Evolutionary conservation across 345 rosid species (phyloP), one percentile per base, ranked within the genome.

Genomic region (Salix dunnii): DNA sequence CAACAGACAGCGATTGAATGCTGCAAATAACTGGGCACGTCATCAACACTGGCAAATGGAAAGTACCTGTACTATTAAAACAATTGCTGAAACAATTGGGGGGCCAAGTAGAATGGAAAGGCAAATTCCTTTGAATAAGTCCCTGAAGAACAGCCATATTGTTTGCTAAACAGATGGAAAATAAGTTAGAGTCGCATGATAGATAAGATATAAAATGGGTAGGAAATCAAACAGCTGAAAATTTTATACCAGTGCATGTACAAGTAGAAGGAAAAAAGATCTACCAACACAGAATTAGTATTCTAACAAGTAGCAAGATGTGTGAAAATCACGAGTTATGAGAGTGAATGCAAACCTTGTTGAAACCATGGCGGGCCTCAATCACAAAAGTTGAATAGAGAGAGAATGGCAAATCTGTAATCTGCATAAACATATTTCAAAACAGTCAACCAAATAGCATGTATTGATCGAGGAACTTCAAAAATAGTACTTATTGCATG

Each of bases 321-420:
- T 42, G 77, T 65, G 30, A 66, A 12, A 42, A 23, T 33, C 51
- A 55, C 77, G 71, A 67, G 74, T 77, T 17, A 49, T 28, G 30
- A 69, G 74, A 78, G 49, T 70, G 81, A 74, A 74, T 58, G 84
- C 90, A 20, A 77, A 96, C 99, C 82, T 96, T 94, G 77, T 96
- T 96, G 87, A 96, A 96, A 68, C 99, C 98, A 84, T 96, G 99
- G 40, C 96, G 98, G 62, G 94, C 77, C 86, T 96, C 99, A n/a
- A 96, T 91, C 74, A 94, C 97, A 79, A 96, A 96, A 58, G 98
- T 96, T 78, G 99, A 96, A 85, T 87, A 94, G 60, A 96, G 91
- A 42, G 99, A 94, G 78, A 96, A 96, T 48, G 99, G 98, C 85
- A 96, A 83, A 82, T 94, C 99, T 30, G 98, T 92, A 35, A 96